Percentiles rank a stretch among this genome's conserved stretches.
These are phyloP conservation scores for Globisporangium solare DNA, from an alignment of 352 stramenopile species.

Conservation along the genomic window DNA sequence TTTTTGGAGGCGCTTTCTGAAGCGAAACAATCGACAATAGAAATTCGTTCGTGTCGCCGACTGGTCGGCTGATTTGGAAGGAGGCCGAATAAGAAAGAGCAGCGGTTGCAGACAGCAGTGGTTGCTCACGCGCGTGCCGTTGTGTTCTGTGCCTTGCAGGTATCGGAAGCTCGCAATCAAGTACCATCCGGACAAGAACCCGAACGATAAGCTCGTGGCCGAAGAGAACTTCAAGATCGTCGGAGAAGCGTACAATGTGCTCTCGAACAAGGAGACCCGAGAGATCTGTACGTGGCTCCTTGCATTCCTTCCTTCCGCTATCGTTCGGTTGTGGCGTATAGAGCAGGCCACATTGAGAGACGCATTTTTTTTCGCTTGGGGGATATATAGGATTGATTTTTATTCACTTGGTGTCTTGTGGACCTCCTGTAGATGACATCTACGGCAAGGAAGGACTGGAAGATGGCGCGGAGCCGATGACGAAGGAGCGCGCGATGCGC, in stretches of 20 bases:
- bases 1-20: too few species aligned
- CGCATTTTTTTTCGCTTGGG: not conserved
- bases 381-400: too few species aligned
- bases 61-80: not conserved
- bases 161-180: constrained; percentile 92
- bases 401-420: constrained; percentile 1
- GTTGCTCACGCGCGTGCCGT: not conserved
- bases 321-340: constrained; percentile 1
- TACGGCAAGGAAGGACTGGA: constrained; percentile 92
- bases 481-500: constrained; percentile 71
- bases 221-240: constrained; percentile 94
- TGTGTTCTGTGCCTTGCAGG: constrained; percentile 24
- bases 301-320: too few species aligned
- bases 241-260: constrained; percentile 91
- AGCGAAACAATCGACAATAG: not conserved
- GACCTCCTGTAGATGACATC: constrained; percentile 67
- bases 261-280: constrained; percentile 88
- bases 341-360: too few species aligned
- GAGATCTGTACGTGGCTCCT: constrained; percentile 71
- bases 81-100: not conserved
- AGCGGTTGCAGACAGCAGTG: not conserved
- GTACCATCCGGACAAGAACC: constrained; percentile 93
- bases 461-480: constrained; percentile 79
- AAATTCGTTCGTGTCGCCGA: not conserved
- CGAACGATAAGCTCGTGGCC: constrained; percentile 69